Evolutionary conservation across 2,329 filamentous ascomycete genomes (phyloP).

Genomic region (Pseudogymnoascus pannorum): DNA sequence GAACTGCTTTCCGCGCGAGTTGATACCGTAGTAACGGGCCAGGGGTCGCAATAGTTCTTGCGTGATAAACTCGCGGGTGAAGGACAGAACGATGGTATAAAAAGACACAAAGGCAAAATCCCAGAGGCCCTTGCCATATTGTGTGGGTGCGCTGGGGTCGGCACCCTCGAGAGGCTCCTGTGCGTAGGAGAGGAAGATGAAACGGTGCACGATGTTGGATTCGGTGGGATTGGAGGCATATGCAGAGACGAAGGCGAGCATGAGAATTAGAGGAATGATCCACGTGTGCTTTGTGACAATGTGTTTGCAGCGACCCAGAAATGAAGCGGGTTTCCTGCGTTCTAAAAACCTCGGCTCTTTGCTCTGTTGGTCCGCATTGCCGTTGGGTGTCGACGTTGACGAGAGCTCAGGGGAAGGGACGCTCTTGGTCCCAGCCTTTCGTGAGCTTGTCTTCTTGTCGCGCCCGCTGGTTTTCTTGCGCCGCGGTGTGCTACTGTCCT

Average conservation of each 20-base stretch:
- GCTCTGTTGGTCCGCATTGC: neutral
- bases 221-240: conserved; percentile 71
- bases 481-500: neutral
- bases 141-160: conserved; percentile 42
- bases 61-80: conserved; percentile 95
- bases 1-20: conserved; percentile 67
- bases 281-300: conserved; percentile 52
- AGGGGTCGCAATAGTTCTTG: conserved; percentile 76
- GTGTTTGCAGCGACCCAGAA: conserved; percentile 43
- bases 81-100: conserved; percentile 83
- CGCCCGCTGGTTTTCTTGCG: neutral
- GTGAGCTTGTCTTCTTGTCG: conserved; percentile 5
- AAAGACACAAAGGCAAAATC: conserved; percentile 84
- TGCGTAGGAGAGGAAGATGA: conserved; percentile 86
- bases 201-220: conserved; percentile 70
- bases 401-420: neutral
- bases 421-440: neutral
- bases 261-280: conserved; percentile 59
- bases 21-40: conserved; percentile 62
- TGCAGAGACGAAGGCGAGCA: conserved; percentile 53
- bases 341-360: conserved; percentile 27
- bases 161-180: conserved; percentile 48
- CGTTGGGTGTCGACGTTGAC: neutral
- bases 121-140: conserved; percentile 84
- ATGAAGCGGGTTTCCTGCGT: conserved; percentile 27